Base-by-base conservation (phyloP, 768 basidiomycete genomes). In the Floccularia luteovirens region DNA sequence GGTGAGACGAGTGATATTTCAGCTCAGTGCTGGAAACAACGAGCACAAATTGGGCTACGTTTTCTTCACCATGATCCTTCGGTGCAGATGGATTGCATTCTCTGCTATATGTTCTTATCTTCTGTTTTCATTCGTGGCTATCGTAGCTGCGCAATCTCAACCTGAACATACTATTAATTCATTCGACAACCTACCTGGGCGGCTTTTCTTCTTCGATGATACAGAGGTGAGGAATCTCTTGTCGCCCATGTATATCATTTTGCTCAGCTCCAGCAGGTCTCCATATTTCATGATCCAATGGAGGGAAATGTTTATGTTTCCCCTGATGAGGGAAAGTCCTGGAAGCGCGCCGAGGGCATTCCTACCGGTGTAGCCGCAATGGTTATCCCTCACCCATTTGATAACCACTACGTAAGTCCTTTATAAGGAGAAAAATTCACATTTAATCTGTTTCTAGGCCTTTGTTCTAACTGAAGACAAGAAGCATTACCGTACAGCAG, bases 121-220 rank as follows among this genome's bases (percentile, higher is more conserved):
- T 8, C 17, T 34, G 17, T 34, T 8, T 8, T 34, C 10, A 10
- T 11, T 8, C 44, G 27, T 42, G 36, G 30, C 39, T 13, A 22
- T 34, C 17, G 37, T 39, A 31, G 21, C 33, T 31, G 34, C 25
- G 11, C 38, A 38, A 28, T 71, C 70, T 52, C 54, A 70, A 20
- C 80, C 79, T 49, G 55, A 70, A 43, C 62, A 71, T 46, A 45
- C 60, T 4, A 49, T 80, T 39, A 70, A 61, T 24, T 62, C 67
- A 42, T 88, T 94, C 58, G 52, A 74, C 35, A 85, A 86, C 57
- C 63, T 87, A 24, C 90, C 91, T 6, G 74, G 74, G 10, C 70
- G 74, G 50, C 55, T 94, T 38, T 87, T 85, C 66, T 97, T 91
- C 71, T 96, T 98, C 62, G 88, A 97, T 46, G 94, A 96, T 62